Conservation (phyloP, 495 filamentous ascomycete species). For the Aspergillus indologenus region DNA sequence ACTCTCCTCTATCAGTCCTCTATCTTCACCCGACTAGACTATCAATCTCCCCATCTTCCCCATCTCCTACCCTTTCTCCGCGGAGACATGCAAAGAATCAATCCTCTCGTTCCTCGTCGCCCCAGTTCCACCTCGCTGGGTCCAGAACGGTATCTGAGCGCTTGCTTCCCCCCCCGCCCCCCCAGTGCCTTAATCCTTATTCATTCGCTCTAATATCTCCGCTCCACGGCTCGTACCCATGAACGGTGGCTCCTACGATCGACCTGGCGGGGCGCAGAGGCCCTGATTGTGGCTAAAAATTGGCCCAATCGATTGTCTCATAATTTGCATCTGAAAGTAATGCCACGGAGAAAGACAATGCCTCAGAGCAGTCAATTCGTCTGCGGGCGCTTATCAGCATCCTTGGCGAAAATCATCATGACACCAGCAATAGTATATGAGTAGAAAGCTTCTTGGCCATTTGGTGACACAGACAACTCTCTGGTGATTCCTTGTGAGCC, state of each 20-base stretch:
- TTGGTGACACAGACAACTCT: neutral
- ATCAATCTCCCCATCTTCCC: neutral
- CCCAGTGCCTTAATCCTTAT: neutral
- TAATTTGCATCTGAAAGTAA: neutral
- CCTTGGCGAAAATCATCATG: slow-evolving; percentile 3
- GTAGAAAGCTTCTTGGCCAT: neutral
- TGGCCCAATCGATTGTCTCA: slow-evolving; percentile 19
- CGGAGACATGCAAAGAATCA: neutral
- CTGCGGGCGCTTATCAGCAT: neutral
- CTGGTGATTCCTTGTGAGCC: neutral
- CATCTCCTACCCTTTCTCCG: neutral
- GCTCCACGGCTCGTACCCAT: neutral
- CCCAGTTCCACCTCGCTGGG: neutral
- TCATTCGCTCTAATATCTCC: neutral
- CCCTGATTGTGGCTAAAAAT: slow-evolving; percentile 8
- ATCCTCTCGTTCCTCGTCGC: neutral
- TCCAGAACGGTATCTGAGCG: neutral
- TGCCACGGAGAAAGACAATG: slow-evolving; percentile 18
- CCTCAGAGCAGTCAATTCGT: slow-evolving; percentile 2
- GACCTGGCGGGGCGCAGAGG: slow-evolving; percentile 4
- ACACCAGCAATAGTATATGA: slow-evolving; percentile 6
- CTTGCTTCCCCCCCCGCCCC: neutral
- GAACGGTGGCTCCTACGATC: slow-evolving; percentile 3
- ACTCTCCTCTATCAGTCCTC: neutral
- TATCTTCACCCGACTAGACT: neutral